These are phyloP conservation scores for Osmanthus fragrans DNA, from an alignment of 257 asterid genomes.

Conservation along the genomic window DNA sequence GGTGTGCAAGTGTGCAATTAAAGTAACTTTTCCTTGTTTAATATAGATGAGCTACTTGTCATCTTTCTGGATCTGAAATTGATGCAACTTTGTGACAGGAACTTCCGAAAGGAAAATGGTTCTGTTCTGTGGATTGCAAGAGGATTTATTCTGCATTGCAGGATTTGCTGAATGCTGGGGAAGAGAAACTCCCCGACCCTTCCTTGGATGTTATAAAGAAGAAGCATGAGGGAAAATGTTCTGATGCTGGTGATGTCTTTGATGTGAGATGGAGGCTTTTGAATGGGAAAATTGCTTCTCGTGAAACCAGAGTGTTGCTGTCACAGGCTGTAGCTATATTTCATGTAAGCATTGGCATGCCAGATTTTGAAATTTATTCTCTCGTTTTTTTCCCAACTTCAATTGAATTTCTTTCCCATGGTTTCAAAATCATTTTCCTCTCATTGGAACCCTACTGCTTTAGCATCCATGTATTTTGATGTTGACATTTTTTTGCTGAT, in stretches of 20 bases:
- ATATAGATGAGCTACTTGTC: slow-evolving; percentile 10
- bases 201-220: slow-evolving; percentile 59
- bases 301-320: slow-evolving; percentile 77
- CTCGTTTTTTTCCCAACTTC: background rate
- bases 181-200: slow-evolving; percentile 73
- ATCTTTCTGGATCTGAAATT: slow-evolving; percentile 9
- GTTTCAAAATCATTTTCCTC: background rate
- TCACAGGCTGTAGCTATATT: slow-evolving; percentile 94
- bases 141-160: slow-evolving; percentile 70
- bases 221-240: slow-evolving; percentile 40
- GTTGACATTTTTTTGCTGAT: background rate
- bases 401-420: background rate
- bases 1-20: slow-evolving; percentile 47
- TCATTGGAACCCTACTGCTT: background rate
- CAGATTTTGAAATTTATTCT: too few relatives aligned
- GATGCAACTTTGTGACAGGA: slow-evolving; percentile 51
- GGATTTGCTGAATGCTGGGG: slow-evolving; percentile 66
- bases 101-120: slow-evolving; percentile 97
- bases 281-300: slow-evolving; percentile 73
- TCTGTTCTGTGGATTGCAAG: slow-evolving; percentile 79
- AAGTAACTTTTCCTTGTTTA: slow-evolving; percentile 1
- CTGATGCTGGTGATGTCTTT: slow-evolving; percentile 39
- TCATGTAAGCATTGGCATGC: slow-evolving; percentile 61
- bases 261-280: slow-evolving; percentile 95
- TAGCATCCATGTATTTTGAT: background rate